phyloP scores from a whole-genome alignment of 345 rosid species.

The Eucalyptus erythrocorys region DNA sequence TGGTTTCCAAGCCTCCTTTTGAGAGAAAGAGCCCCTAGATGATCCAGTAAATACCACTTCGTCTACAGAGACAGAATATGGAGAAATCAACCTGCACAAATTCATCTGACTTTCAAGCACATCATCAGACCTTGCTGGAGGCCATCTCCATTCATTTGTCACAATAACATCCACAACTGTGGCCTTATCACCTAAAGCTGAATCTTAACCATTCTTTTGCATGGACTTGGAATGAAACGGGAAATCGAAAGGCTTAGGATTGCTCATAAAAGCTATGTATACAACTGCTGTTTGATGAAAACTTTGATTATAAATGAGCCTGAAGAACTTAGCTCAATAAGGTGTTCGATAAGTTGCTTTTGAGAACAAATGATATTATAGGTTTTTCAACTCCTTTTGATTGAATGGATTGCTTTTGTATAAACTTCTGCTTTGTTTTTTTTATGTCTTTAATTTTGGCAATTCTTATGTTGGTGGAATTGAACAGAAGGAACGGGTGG shows the following conservation, averaged over 20 bases:
- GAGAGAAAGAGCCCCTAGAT: not conserved
- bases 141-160: too few relatives aligned
- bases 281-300: not conserved
- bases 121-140: too few relatives aligned
- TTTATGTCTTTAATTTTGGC: rapidly evolving
- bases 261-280: too few relatives aligned
- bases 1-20: not conserved
- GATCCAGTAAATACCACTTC: not conserved
- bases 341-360: not conserved
- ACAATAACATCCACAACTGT: not conserved
- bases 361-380: rapidly evolving
- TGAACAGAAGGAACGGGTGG: rapidly evolving
- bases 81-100: not conserved
- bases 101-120: not conserved
- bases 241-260: not conserved
- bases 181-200: not conserved
- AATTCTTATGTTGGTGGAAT: rapidly evolving
- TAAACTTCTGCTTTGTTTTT: rapidly evolving
- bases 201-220: not conserved
- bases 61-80: not conserved
- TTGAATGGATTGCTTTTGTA: not conserved
- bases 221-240: not conserved
- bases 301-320: too few relatives aligned
- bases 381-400: not conserved
- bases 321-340: too few relatives aligned